Conservation (phyloP, 768 basidiomycete genomes). For the Suillus placidus region DNA sequence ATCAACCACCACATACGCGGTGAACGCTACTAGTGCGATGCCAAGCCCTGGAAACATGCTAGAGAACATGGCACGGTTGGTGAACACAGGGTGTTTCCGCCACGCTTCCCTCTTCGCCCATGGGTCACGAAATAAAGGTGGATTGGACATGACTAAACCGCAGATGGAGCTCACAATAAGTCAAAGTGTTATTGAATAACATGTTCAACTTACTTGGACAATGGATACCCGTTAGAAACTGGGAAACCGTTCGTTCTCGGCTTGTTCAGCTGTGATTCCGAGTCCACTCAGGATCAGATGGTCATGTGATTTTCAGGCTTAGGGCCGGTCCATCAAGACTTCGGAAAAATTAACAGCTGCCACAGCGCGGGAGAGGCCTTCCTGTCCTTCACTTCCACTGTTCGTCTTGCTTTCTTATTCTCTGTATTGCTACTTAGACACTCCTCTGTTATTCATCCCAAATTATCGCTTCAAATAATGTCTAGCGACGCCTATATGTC, state of each 20-base stretch:
- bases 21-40: slow-evolving; percentile 89
- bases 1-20: slow-evolving; percentile 86
- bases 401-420: slow-evolving; percentile 29
- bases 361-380: slow-evolving; percentile 23
- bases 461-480: slow-evolving; percentile 32
- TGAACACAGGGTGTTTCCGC: slow-evolving; percentile 89
- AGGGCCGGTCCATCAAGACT: slow-evolving; percentile 62
- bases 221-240: not conserved
- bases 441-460: slow-evolving; percentile 14
- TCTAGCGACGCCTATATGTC: slow-evolving; percentile 52
- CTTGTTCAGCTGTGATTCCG: slow-evolving; percentile 3
- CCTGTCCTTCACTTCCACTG: slow-evolving; percentile 32
- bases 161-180: not conserved
- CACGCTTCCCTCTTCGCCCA: slow-evolving; percentile 95
- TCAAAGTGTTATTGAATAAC: not conserved
- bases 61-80: slow-evolving; percentile 83
- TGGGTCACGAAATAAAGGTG: slow-evolving; percentile 85
- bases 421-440: slow-evolving; percentile 29
- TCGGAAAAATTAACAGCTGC: slow-evolving; percentile 38
- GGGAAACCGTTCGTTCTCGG: slow-evolving; percentile 2
- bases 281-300: slow-evolving; percentile 11
- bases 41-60: slow-evolving; percentile 95
- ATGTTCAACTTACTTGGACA: not conserved
- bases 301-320: slow-evolving; percentile 35
- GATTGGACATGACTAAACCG: slow-evolving; percentile 52